Conservation (phyloP, 805 yeast species). For the Metschnikowia lunata region DNA sequence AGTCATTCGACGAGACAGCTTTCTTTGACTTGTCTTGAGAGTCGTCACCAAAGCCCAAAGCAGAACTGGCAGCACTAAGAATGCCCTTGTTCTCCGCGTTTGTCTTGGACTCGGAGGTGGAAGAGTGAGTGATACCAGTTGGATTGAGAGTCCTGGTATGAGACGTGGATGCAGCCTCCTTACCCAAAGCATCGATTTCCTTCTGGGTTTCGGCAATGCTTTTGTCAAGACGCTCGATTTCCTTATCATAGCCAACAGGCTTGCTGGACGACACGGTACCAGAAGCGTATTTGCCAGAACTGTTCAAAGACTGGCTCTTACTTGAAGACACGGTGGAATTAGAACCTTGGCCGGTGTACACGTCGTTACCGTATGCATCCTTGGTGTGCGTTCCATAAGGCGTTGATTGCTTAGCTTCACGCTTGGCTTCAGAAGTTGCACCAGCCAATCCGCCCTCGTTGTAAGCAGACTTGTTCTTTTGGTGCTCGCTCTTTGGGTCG, state of each 20-base stretch:
- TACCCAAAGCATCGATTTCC: slow-evolving; percentile 19
- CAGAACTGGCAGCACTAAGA: slow-evolving; percentile 22
- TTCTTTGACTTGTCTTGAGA: background rate
- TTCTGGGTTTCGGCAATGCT: slow-evolving; percentile 24
- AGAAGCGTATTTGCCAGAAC: background rate
- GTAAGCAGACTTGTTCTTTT: slow-evolving; percentile 30
- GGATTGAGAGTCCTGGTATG: background rate
- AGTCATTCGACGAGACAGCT: slow-evolving; percentile 2
- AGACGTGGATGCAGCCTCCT: background rate
- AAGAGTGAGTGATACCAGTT: background rate
- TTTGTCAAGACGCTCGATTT: slow-evolving; percentile 21
- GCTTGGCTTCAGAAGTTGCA: slow-evolving; percentile 17
- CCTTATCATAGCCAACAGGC: slow-evolving; percentile 21
- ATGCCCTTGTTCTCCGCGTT: slow-evolving; percentile 6
- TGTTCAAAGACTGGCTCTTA: background rate
- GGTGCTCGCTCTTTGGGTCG: slow-evolving; percentile 24
- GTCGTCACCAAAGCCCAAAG: slow-evolving; percentile 17
- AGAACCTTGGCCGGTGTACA: background rate
- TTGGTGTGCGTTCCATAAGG: background rate
- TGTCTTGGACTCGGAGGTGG: background rate
- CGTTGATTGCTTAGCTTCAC: background rate
- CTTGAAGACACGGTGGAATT: background rate
- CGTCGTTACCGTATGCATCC: background rate
- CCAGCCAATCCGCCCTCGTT: slow-evolving; percentile 24
- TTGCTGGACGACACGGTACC: slow-evolving; percentile 14